A percentile compares a stretch with the other conserved stretches of the same genome.
Conservation (phyloP, 495 filamentous ascomycete genomes). For the Aspergillus incahuasiensis region DNA sequence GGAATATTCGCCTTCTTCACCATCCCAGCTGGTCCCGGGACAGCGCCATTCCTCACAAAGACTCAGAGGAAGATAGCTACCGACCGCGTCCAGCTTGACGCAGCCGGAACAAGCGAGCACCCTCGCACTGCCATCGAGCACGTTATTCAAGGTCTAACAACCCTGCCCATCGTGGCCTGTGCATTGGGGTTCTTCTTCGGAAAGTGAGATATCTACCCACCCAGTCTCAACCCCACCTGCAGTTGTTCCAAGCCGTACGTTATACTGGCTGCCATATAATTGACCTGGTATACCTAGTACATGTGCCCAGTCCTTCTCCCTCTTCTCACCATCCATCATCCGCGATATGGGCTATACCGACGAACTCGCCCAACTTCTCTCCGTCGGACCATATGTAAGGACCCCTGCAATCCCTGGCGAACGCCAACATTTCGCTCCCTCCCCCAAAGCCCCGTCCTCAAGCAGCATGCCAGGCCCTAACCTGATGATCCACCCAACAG, state of each 20-base stretch:
- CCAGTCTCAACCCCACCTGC: too few species aligned
- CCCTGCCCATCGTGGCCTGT: not conserved
- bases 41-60: constrained; percentile 1
- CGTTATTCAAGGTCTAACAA: not conserved
- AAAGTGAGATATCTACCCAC: not conserved
- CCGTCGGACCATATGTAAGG: constrained; percentile 9
- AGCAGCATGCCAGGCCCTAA: not conserved
- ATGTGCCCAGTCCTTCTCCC: constrained; percentile 11
- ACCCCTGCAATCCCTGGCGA: too few species aligned
- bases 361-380: constrained; percentile 9
- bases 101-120: constrained; percentile 5
- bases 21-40: constrained; percentile 4
- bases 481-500: not conserved
- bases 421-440: too few species aligned
- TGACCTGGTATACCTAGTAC: too few species aligned
- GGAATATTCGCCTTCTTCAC: not conserved
- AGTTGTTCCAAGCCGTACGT: not conserved
- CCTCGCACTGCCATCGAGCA: not conserved
- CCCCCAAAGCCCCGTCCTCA: too few species aligned
- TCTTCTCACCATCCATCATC: constrained; percentile 12
- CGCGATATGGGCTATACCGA: constrained; percentile 9
- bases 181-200: constrained; percentile 12
- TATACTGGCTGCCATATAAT: too few species aligned
- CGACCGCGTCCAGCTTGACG: not conserved
- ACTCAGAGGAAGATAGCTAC: not conserved